A percentile compares a stretch with the other conserved stretches of the same genome.
Conservation (phyloP, 352 stramenopile genomes). For the Elongisporangium prolatum region DNA sequence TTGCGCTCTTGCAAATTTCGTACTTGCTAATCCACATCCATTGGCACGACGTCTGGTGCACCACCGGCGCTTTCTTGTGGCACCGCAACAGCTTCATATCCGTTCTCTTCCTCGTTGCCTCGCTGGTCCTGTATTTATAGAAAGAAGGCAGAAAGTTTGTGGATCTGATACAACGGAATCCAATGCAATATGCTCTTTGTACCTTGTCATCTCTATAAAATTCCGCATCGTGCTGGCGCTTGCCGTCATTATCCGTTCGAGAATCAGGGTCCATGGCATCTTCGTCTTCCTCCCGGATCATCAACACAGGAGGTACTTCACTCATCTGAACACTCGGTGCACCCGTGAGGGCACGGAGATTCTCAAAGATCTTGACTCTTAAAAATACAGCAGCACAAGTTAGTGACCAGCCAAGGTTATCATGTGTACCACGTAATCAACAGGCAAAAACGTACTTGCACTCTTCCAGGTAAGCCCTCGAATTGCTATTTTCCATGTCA, state of each 20-base stretch:
- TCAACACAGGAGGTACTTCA: constrained; percentile 58
- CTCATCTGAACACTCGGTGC: constrained; percentile 82
- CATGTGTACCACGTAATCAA: background rate
- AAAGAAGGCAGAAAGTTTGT: background rate
- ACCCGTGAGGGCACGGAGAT: constrained; percentile 63
- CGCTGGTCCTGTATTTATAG: constrained; percentile 35
- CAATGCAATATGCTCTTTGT: background rate
- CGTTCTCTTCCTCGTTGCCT: constrained; percentile 46
- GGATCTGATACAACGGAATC: background rate
- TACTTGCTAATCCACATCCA: constrained; percentile 60
- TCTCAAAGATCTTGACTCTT: constrained; percentile 86
- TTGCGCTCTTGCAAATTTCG: background rate
- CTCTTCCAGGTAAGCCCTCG: constrained; percentile 80
- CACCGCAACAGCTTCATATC: constrained; percentile 15
- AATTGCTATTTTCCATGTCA: constrained; percentile 80
- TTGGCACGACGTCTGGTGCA: constrained; percentile 63
- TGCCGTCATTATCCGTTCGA: constrained; percentile 67
- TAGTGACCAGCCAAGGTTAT: constrained; percentile 3
- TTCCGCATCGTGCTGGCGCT: constrained; percentile 72
- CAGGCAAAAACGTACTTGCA: constrained; percentile 56
- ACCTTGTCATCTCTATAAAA: constrained; percentile 83
- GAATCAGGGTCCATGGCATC: constrained; percentile 59
- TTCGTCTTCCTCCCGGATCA: constrained; percentile 80
- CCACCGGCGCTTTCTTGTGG: constrained; percentile 27
- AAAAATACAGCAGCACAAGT: background rate